These are phyloP conservation scores for Curvularia eragrostidis DNA, from an alignment of 2,329 filamentous ascomycete genomes.

Conservation along the genomic window DNA sequence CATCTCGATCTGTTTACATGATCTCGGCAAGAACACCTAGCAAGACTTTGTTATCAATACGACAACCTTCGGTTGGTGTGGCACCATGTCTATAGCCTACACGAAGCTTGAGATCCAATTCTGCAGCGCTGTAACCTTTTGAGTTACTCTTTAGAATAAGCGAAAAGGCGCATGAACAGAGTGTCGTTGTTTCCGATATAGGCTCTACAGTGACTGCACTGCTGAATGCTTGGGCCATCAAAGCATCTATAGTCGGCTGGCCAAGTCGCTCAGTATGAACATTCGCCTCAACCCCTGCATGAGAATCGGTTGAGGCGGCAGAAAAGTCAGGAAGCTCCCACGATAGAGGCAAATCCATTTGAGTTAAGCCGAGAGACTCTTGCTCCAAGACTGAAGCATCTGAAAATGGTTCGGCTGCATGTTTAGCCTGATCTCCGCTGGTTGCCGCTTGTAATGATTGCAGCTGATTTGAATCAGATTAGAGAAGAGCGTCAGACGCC, in stretches of 20 bases:
- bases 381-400: neutral
- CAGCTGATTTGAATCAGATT: neutral
- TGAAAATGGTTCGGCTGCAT: neutral
- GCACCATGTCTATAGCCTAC: constrained; percentile 21
- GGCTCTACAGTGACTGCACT: constrained; percentile 7
- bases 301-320: neutral
- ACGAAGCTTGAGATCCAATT: constrained; percentile 25
- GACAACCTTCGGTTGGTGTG: constrained; percentile 19
- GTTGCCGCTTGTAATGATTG: neutral
- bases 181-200: constrained; percentile 22
- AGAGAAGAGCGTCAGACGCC: neutral
- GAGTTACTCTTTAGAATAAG: constrained; percentile 21
- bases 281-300: neutral
- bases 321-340: neutral
- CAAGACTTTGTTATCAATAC: constrained; percentile 25
- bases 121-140: constrained; percentile 19
- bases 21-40: constrained; percentile 28
- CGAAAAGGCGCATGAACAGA: constrained; percentile 29
- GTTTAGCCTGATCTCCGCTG: neutral
- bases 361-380: neutral
- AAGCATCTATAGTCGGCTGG: constrained; percentile 1
- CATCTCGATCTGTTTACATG: too few species aligned
- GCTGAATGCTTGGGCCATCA: constrained; percentile 10
- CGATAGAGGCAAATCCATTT: neutral
- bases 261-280: neutral